phyloP scores from a whole-genome alignment of 768 basidiomycete genomes.

The Mycena venus region DNA sequence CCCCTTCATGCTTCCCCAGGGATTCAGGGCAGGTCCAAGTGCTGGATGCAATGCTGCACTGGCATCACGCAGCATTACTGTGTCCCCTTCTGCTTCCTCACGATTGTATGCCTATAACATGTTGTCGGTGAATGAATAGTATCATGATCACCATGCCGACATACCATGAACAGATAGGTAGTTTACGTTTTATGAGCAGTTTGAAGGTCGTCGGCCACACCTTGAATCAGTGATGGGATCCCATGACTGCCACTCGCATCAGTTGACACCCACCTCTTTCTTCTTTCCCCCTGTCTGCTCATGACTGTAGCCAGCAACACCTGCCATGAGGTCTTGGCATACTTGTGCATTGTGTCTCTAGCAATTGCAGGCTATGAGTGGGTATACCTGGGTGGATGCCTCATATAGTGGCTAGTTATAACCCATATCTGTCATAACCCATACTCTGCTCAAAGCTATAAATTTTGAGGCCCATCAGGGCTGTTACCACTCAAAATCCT shows the following conservation, averaged over 20 bases:
- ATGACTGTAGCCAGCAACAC: neutral
- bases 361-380: constrained; percentile 61
- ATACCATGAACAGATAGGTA: constrained; percentile 21
- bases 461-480: too few relatives aligned
- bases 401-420: constrained; percentile 9
- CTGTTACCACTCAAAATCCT: too few relatives aligned
- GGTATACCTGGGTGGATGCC: constrained; percentile 30
- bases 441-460: too few relatives aligned
- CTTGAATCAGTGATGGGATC: neutral
- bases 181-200: constrained; percentile 15
- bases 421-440: too few relatives aligned
- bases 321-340: constrained; percentile 48
- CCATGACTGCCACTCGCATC: constrained; percentile 8
- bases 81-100: constrained; percentile 16
- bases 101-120: constrained; percentile 14
- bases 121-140: constrained; percentile 20
- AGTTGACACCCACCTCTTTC: neutral
- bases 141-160: neutral
- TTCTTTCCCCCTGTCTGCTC: too few relatives aligned
- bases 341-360: constrained; percentile 59
- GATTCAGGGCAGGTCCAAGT: constrained; percentile 21
- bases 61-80: constrained; percentile 13
- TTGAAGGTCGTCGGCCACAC: constrained; percentile 22
- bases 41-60: constrained; percentile 22
- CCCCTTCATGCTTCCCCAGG: constrained; percentile 22